Conservation (phyloP, 2,329 filamentous ascomycete species). For the Diaporthe ilicicola region DNA sequence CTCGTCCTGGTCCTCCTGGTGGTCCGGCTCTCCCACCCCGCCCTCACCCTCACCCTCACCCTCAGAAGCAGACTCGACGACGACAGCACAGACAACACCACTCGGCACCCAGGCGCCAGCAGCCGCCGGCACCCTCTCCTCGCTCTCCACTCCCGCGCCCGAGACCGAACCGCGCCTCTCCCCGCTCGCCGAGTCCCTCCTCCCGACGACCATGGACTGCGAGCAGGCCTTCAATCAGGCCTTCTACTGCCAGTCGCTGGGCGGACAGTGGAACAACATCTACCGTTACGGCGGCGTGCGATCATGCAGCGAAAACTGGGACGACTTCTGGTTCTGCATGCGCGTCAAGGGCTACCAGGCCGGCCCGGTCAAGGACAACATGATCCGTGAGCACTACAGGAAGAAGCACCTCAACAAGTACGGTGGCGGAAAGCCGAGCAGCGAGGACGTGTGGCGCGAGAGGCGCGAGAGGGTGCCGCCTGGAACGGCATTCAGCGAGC, state of each 20-base stretch:
- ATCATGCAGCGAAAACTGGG: conserved; percentile 85
- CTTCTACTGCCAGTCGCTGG: conserved; percentile 92
- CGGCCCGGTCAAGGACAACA: conserved; percentile 65
- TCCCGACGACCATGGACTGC: conserved; percentile 87
- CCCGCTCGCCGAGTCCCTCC: conserved; percentile 71
- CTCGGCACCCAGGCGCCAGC: conserved; percentile 32
- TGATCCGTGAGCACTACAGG: conserved; percentile 73
- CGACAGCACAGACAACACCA: conserved; percentile 34
- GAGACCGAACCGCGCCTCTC: conserved; percentile 41
- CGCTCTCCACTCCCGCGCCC: conserved; percentile 30
- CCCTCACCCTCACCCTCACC: not conserved
- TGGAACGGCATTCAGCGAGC: conserved; percentile 54
- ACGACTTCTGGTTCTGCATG: conserved; percentile 99
- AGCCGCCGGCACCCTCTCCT: conserved; percentile 32
- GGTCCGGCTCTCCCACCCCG: conserved; percentile 43
- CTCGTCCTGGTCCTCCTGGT: conserved; percentile 43
- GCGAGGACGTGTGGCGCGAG: conserved; percentile 89
- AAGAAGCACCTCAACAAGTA: conserved; percentile 73
- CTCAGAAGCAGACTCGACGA: conserved; percentile 30
- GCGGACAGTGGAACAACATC: conserved; percentile 89
- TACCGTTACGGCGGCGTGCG: conserved; percentile 86
- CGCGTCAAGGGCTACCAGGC: conserved; percentile 70
- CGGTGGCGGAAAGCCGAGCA: conserved; percentile 70
- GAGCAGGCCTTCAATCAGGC: conserved; percentile 89
- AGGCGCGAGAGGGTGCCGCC: conserved; percentile 68